A percentile compares a stretch with the other conserved stretches of the same genome.
These are phyloP conservation scores for Benincasa hispida DNA, from an alignment of 306 rosid genomes.

Conservation along the genomic window DNA sequence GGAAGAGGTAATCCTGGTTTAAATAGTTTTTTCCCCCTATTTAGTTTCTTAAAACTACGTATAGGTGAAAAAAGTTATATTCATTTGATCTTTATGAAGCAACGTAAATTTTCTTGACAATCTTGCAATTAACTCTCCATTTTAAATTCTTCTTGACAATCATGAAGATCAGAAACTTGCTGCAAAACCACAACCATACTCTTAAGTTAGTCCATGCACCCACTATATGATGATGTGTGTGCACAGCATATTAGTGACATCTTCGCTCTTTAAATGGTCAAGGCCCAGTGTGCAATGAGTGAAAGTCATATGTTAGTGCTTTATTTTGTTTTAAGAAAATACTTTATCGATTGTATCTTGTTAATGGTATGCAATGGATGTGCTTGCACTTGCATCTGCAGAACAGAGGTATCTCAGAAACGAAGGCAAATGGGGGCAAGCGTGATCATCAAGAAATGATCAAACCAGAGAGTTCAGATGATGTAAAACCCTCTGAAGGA, in stretches of 20 bases:
- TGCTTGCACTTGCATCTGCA: slow-evolving; percentile 10
- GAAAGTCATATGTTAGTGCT: background rate
- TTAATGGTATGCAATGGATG: background rate
- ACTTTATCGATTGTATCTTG: background rate
- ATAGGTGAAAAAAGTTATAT: background rate
- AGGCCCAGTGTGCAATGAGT: background rate
- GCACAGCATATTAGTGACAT: background rate
- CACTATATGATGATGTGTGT: background rate
- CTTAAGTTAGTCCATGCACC: background rate
- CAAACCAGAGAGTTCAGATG: slow-evolving; percentile 22
- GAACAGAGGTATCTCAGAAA: slow-evolving; percentile 11
- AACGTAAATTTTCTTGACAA: background rate
- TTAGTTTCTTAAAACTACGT: background rate
- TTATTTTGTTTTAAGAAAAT: background rate
- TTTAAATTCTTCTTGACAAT: background rate
- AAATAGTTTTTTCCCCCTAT: background rate
- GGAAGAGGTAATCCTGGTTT: slow-evolving; percentile 33
- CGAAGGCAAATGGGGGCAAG: slow-evolving; percentile 17
- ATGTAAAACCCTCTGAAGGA: slow-evolving; percentile 31
- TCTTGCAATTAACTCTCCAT: background rate
- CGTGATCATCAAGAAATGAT: slow-evolving; percentile 9
- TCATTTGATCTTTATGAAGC: background rate
- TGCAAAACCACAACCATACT: background rate
- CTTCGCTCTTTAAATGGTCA: background rate
- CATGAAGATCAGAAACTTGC: background rate